Evolutionary conservation across 192 early-diverging fungal genomes (phyloP), one percentile per base, ranked within the genome.

Genomic region (Umbelopsis vinacea): DNA sequence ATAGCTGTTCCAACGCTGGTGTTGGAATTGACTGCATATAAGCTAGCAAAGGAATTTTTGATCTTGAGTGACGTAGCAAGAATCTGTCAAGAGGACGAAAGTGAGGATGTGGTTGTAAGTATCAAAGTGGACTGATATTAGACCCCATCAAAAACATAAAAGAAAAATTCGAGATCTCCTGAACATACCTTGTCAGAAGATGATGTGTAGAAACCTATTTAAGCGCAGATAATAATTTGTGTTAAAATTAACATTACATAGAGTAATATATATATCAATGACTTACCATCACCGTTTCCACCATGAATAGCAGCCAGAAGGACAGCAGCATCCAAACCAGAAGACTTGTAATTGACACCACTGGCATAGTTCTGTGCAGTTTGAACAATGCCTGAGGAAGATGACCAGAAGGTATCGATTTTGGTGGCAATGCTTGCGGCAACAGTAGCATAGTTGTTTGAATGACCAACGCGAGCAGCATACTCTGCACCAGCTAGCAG

Each of bases 291-390:
- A n/a, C 69, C 63, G 11, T 70, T 46, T 7, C 52, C 70, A 43
- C 57, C 78, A 53, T 87, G 84, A 26, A 89, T 74, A 0, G 84
- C 80, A 17, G 88, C 90, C 55, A 95, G 77, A 2, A 92, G 33
- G 9, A 87, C 82, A 52, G 89, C 85, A 8, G 76, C 67, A 73
- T 95, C 92, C 46, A 92, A 74, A 1, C 83, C 81, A 47, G 82
- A 82, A 6, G 46, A 46, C 71, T 91, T 90, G 71, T 72, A 70
- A 2, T 24, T 43, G 38, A 82, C 70, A 2, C 86, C 90, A 9
- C 79, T 82, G 7, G 66, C 55, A 8, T 76, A 67, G 38, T 80
- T 76, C 22, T 84, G 66, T 1, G 83, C 85, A 1, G 83, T 66
- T n/a, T 73, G 22, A 37, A 87, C 66, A 43, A 82, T 83, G 7